These are phyloP conservation scores for Acorus calamus DNA, from an alignment of 106 monocot genomes.

Conservation along the genomic window DNA sequence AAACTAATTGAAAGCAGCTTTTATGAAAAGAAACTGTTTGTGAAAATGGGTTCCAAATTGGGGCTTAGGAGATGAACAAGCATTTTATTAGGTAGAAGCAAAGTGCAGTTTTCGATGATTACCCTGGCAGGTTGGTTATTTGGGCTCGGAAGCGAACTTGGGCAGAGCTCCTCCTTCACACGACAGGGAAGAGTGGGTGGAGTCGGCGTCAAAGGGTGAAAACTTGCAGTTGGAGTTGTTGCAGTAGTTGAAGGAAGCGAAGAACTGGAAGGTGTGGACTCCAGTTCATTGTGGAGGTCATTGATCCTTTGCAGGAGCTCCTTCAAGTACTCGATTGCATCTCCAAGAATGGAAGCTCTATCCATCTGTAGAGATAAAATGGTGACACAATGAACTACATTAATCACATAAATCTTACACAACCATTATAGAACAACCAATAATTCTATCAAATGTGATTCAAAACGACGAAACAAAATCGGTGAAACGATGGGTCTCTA, in stretches of 20 bases:
- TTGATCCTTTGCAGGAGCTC: constrained; percentile 85
- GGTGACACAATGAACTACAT: too few relatives aligned
- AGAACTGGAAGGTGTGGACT: constrained; percentile 40
- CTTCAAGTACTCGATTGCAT: constrained; percentile 83
- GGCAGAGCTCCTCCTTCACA: constrained; percentile 70
- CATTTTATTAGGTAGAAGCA: too few relatives aligned
- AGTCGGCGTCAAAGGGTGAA: constrained; percentile 57
- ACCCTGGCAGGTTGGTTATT: constrained; percentile 58
- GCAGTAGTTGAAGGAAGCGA: constrained; percentile 25
- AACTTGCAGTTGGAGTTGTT: constrained; percentile 18
- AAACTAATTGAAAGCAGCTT: too few relatives aligned
- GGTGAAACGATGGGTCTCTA: too few relatives aligned
- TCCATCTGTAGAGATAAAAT: constrained; percentile 49
- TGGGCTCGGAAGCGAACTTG: constrained; percentile 47
- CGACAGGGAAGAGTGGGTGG: constrained; percentile 40
- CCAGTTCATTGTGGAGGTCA: constrained; percentile 80
- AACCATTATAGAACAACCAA: too few relatives aligned
- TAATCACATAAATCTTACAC: too few relatives aligned
- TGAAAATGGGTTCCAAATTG: neutral
- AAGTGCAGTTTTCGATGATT: neutral
- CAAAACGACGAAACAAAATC: too few relatives aligned
- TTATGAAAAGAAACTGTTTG: too few relatives aligned
- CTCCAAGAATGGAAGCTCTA: constrained; percentile 79
- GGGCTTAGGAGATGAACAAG: too few relatives aligned
- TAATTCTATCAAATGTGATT: too few relatives aligned